Conservation (phyloP, 1,284 basidiomycete genomes). For the Ceratobasidium sp. region DNA sequence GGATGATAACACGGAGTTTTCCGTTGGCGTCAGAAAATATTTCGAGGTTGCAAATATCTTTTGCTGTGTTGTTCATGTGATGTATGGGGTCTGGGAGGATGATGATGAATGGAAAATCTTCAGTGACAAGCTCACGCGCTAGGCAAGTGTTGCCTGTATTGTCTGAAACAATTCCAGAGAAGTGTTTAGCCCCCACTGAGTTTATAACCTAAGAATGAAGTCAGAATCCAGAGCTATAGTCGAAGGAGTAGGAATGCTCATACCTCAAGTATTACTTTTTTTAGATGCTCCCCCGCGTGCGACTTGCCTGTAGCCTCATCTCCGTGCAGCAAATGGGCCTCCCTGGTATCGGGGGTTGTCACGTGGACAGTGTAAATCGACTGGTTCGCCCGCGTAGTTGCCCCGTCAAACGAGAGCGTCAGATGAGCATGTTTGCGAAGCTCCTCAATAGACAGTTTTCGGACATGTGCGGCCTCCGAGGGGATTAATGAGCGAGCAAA, state of each 20-base stretch:
- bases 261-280: neutral
- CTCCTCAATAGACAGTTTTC: slow-evolving; percentile 8
- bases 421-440: slow-evolving; percentile 6
- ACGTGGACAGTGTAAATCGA: slow-evolving; percentile 48
- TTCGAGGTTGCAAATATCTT: slow-evolving; percentile 50
- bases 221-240: no score
- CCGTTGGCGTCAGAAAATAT: slow-evolving; percentile 45
- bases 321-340: slow-evolving; percentile 47
- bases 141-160: slow-evolving; percentile 54
- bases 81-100: slow-evolving; percentile 53
- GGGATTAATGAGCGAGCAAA: slow-evolving; percentile 1
- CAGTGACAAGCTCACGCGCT: slow-evolving; percentile 46
- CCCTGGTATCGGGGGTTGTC: slow-evolving; percentile 45
- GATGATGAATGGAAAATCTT: slow-evolving; percentile 49
- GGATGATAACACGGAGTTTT: slow-evolving; percentile 47
- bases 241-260: no score
- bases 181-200: slow-evolving; percentile 47
- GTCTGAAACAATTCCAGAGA: slow-evolving; percentile 51
- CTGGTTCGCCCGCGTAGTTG: neutral
- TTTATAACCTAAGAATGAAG: slow-evolving; percentile 49
- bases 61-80: slow-evolving; percentile 50
- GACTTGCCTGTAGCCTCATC: slow-evolving; percentile 40
- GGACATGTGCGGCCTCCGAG: slow-evolving; percentile 11
- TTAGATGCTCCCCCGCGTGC: slow-evolving; percentile 17
- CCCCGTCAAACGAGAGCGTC: slow-evolving; percentile 29